Conservation (phyloP, 768 basidiomycete species). For the Boletus subcaerulescens region DNA sequence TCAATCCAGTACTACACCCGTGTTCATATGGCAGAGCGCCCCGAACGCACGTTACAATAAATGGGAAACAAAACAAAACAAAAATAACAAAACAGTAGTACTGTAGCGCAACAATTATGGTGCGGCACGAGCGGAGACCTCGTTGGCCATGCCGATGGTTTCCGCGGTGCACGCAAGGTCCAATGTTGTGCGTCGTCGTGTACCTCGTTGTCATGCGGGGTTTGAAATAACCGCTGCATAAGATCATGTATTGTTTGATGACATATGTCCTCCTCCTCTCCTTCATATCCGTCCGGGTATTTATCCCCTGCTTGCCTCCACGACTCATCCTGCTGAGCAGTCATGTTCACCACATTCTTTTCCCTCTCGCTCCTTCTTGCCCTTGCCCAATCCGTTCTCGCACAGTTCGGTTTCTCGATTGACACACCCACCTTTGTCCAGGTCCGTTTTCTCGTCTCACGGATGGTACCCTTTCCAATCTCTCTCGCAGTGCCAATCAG, state of each 20-base stretch:
- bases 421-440: conserved; percentile 50
- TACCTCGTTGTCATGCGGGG: conserved; percentile 16
- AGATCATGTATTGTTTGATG: neutral
- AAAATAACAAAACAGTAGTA: too few species aligned
- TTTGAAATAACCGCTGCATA: conserved; percentile 16
- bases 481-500: conserved; percentile 48
- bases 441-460: conserved; percentile 35
- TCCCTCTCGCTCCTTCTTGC: conserved; percentile 62
- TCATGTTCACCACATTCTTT: conserved; percentile 82
- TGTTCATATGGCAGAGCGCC: too few species aligned
- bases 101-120: too few species aligned
- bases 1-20: too few species aligned
- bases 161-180: too few species aligned
- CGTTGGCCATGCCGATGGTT: too few species aligned
- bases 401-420: conserved; percentile 47
- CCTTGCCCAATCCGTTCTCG: conserved; percentile 49
- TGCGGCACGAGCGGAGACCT: too few species aligned
- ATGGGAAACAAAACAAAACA: too few species aligned
- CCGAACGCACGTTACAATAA: too few species aligned
- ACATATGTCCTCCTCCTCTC: neutral
- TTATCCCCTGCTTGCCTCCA: conserved; percentile 2
- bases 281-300: conserved; percentile 18
- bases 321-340: conserved; percentile 14
- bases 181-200: too few species aligned
- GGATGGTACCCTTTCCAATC: neutral